These are phyloP conservation scores for Hygrocybe coccinea DNA, from an alignment of 768 basidiomycete genomes.

Conservation along the genomic window DNA sequence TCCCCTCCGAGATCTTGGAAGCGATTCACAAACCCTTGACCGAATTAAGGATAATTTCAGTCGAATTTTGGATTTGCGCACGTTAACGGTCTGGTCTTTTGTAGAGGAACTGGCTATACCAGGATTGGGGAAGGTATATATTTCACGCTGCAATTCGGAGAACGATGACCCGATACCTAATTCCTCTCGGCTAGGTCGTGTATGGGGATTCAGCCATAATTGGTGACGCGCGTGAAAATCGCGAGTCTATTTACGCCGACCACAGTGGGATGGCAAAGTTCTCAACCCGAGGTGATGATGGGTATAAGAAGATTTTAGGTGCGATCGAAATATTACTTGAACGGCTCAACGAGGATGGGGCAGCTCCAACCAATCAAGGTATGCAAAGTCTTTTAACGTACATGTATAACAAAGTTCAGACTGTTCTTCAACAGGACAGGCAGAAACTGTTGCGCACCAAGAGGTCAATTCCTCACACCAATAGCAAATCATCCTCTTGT, in stretches of 20 bases:
- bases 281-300: neutral
- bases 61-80: neutral
- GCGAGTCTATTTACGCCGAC: neutral
- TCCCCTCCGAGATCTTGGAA: neutral
- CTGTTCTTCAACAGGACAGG: neutral
- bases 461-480: neutral
- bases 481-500: too few species aligned
- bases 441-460: neutral
- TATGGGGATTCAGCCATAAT: neutral
- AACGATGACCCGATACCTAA: neutral
- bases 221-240: neutral
- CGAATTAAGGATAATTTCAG: neutral
- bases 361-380: too few species aligned
- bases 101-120: neutral
- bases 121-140: neutral
- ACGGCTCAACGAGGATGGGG: too few species aligned
- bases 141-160: neutral
- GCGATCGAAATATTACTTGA: neutral
- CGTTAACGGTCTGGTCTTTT: neutral
- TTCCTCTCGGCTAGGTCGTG: neutral
- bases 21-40: neutral
- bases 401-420: too few species aligned
- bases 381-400: too few species aligned
- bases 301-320: neutral
- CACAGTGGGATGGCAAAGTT: neutral